Percentiles rank a stretch among this genome's conserved stretches.
Conservation (phyloP, 2,329 filamentous ascomycete species). For the Pleoardoris graminearum region DNA sequence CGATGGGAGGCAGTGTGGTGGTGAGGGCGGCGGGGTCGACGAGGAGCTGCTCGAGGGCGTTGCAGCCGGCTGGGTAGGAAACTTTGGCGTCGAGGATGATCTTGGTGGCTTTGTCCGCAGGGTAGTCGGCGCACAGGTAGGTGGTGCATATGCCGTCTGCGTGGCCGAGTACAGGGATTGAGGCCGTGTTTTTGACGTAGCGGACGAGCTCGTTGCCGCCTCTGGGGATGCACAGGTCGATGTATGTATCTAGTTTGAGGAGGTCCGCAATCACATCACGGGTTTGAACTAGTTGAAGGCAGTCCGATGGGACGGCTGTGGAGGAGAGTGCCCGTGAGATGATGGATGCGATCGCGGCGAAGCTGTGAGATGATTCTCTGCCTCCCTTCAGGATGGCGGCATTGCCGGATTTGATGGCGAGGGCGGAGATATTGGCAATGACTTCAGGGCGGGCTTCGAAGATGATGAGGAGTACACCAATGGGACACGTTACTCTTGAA, state of each 20-base stretch:
- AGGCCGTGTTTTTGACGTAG: slow-evolving; percentile 86
- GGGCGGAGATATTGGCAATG: slow-evolving; percentile 94
- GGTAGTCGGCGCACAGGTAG: slow-evolving; percentile 80
- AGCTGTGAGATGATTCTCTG: slow-evolving; percentile 95
- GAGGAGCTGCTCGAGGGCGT: slow-evolving; percentile 88
- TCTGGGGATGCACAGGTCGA: slow-evolving; percentile 93
- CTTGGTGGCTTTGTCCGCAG: slow-evolving; percentile 69
- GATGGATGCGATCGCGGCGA: slow-evolving; percentile 82
- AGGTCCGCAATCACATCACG: slow-evolving; percentile 87
- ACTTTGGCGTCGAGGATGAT: slow-evolving; percentile 91
- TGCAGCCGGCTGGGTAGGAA: slow-evolving; percentile 93
- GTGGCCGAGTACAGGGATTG: slow-evolving; percentile 94
- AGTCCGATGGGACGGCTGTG: slow-evolving; percentile 78
- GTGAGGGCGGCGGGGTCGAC: slow-evolving; percentile 73
- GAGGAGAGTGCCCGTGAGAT: slow-evolving; percentile 76
- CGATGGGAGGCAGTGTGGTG: slow-evolving; percentile 71
- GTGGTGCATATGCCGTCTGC: slow-evolving; percentile 90
- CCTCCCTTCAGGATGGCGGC: slow-evolving; percentile 96
- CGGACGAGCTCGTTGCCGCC: slow-evolving; percentile 88
- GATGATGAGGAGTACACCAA: slow-evolving; percentile 96
- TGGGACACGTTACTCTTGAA: slow-evolving; percentile 88
- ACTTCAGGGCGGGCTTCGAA: slow-evolving; percentile 98
- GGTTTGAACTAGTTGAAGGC: slow-evolving; percentile 92
- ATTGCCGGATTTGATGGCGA: slow-evolving; percentile 97
- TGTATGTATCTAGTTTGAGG: slow-evolving; percentile 81